phyloP scores from a whole-genome alignment of 1,284 basidiomycete genomes.

The Papiliotrema fonsecae region DNA sequence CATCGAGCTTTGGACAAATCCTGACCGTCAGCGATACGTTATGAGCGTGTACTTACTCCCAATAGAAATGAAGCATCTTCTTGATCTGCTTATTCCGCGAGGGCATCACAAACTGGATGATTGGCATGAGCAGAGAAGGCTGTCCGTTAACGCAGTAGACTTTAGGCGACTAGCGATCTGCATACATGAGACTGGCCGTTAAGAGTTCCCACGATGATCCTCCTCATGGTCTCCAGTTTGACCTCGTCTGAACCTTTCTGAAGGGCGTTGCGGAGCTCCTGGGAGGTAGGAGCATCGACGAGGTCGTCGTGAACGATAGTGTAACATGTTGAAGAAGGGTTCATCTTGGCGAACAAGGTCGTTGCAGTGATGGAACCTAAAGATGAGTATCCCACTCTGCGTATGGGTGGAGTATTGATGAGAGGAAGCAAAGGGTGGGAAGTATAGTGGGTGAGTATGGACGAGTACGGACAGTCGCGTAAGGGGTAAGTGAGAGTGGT shows the following conservation, averaged over 20 bases:
- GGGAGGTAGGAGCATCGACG: conserved; percentile 65
- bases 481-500: not conserved
- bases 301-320: conserved; percentile 77
- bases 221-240: conserved; percentile 93
- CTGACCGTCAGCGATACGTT: conserved; percentile 13
- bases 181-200: conserved; percentile 75
- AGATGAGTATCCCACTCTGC: not conserved
- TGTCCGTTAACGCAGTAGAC: conserved; percentile 41
- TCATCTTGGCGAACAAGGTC: conserved; percentile 27
- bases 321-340: conserved; percentile 59
- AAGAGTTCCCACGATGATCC: conserved; percentile 91
- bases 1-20: conserved; percentile 96
- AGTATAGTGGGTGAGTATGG: not conserved
- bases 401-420: too few species aligned
- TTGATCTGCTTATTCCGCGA: conserved; percentile 95
- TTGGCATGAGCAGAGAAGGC: conserved; percentile 91
- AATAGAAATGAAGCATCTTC: conserved; percentile 98
- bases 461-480: not conserved
- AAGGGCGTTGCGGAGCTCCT: conserved; percentile 78
- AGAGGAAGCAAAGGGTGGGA: too few species aligned
- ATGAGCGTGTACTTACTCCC: conserved; percentile 59
- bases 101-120: conserved; percentile 97
- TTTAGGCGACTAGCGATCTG: not conserved
- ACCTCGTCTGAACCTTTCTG: conserved; percentile 93
- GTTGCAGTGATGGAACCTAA: conserved; percentile 5